Base-by-base conservation (phyloP, 1,284 basidiomycete species). In the Pseudozyma tsukubaensis region DNA sequence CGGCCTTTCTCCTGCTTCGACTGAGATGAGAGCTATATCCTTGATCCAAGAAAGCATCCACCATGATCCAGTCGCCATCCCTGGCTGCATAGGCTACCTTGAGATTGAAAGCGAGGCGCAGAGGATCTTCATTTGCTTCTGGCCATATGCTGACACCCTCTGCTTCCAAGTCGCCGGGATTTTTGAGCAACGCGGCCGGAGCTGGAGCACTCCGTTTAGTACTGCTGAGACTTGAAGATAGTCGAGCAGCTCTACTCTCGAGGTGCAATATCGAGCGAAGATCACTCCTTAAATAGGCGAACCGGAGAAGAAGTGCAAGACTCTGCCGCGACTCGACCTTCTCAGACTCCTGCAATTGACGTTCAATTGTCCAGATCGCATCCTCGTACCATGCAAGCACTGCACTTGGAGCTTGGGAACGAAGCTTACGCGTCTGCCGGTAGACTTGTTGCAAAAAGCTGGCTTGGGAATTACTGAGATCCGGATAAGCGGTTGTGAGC, bases 331-430 rank as follows among this genome's bases (percentile, higher is more conserved):
- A 57, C 21, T 71, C 68, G 35, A 54, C 49, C n/a, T 18, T 48
- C 40, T 52, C 40, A 3, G 50, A 24, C 1, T 29, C 57, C 19
- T 49, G 44, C n/a, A 56, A 35, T 32, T 71, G 58, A 19, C 68
- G 68, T n/a, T 65, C 61, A 18, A 16, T 29, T 4, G 59, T 59
- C 71, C 71, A 73, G 9, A 73, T 43, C 12, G 50, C 19, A 34
- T 68, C 61, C n/a, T 73, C 60, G 44, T 73, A 73, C 71, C 71
- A 73, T 5, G 57, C 24, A 2, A 68, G 16, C 7, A 65, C 24
- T 2, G 61, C 55, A 11, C n/a, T 48, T 3, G 71, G 54, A 44
- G 58, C 32, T 4, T 50, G 39, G 6, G 71, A 54, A 4, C 58
- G 57, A 8, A 47, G 36, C 1, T 19, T 7, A 5, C 39, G 36